These are phyloP conservation scores for Tuctoria greenei DNA, from an alignment of 176 grass and related monocot species.

Conservation along the genomic window DNA sequence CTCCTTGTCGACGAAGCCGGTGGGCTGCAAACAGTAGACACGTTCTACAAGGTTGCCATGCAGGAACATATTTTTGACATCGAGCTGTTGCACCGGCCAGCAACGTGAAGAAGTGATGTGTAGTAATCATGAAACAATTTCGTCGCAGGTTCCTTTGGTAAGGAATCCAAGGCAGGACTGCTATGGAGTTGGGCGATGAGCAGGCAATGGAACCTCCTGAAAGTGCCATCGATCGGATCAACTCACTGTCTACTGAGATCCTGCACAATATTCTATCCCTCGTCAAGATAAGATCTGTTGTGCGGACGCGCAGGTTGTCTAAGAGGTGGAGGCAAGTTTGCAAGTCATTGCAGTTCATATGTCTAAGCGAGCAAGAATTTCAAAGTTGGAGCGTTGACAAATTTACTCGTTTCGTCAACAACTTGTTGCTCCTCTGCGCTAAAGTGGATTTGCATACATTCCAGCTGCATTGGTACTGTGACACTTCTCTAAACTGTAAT, in stretches of 20 bases:
- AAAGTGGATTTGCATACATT: slow-evolving; percentile 37
- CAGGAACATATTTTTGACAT: no score
- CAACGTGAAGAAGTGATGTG: no score
- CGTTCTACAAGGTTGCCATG: no score
- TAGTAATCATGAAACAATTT: neutral
- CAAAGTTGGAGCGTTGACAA: slow-evolving; percentile 19
- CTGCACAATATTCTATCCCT: neutral
- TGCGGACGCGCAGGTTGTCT: neutral
- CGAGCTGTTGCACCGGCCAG: no score
- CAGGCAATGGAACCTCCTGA: no score
- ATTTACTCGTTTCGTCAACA: slow-evolving; percentile 25
- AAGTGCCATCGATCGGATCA: slow-evolving; percentile 9
- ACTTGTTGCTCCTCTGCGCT: slow-evolving; percentile 21
- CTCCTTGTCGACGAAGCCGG: no score
- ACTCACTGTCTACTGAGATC: neutral
- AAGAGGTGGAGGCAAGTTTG: neutral
- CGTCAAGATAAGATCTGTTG: neutral
- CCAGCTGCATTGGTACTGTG: neutral
- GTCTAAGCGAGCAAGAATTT: neutral
- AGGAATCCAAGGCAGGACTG: neutral
- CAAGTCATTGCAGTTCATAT: neutral
- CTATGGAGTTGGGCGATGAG: slow-evolving; percentile 21
- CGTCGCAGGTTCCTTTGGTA: neutral
- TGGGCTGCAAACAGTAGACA: no score
- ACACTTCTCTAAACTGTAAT: neutral